Conservation (phyloP, 345 rosid species). For the Atalantia buxifolia region DNA sequence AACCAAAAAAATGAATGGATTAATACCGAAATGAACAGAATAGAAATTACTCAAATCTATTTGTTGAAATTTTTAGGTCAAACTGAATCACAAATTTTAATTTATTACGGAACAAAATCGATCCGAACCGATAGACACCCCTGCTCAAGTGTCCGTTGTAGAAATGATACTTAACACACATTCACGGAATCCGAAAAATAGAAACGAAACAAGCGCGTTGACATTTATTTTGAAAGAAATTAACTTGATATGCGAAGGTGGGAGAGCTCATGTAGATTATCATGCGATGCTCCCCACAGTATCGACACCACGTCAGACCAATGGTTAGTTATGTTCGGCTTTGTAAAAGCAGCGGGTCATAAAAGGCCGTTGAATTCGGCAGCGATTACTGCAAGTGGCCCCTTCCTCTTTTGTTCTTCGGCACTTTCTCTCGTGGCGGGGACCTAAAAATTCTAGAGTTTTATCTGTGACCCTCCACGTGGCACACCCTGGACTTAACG, state of each 20-base stretch:
- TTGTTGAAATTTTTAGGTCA: accelerated
- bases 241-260: no score
- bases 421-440: neutral
- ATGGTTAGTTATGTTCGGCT: neutral
- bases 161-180: neutral
- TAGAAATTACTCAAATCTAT: no score
- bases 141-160: no score
- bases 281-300: neutral
- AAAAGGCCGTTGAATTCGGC: constrained; percentile 18
- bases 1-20: no score
- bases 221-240: neutral
- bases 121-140: no score
- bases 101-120: no score
- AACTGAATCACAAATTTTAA: no score
- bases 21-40: accelerated
- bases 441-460: neutral
- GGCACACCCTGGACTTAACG: neutral
- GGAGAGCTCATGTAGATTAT: neutral
- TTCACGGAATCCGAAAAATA: no score
- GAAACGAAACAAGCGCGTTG: neutral
- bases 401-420: neutral
- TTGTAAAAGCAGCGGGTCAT: no score
- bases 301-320: neutral
- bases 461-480: neutral
- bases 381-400: constrained; percentile 4